A percentile compares a stretch with the other conserved stretches of the same genome.
Evolutionary conservation across 306 rosid species (phyloP).

Genomic region (Cyclanthera cordifolia): DNA sequence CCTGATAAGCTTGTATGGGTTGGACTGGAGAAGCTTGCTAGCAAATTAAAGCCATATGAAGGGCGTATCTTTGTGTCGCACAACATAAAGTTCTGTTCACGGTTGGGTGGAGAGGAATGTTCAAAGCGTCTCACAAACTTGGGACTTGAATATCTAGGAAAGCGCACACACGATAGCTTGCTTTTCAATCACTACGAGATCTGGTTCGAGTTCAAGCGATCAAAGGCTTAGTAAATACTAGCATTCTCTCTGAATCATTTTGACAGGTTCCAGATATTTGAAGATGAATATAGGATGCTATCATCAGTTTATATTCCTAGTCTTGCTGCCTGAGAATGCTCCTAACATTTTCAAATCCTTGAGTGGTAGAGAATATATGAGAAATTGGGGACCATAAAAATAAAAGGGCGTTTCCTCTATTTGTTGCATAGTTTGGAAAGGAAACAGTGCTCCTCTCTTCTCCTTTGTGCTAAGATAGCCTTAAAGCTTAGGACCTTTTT

Average conservation of each 20-base stretch:
- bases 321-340: background rate
- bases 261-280: background rate
- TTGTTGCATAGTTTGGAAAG: background rate
- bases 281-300: background rate
- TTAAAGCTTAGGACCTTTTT: background rate
- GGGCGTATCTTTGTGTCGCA: slow-evolving; percentile 83
- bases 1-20: slow-evolving; percentile 82
- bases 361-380: background rate
- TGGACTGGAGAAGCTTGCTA: slow-evolving; percentile 62
- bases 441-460: background rate
- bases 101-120: slow-evolving; percentile 78
- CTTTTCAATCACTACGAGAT: slow-evolving; percentile 84
- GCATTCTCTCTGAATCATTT: background rate
- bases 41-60: slow-evolving; percentile 47
- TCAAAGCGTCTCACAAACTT: slow-evolving; percentile 46
- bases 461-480: background rate
- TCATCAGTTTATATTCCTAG: background rate
- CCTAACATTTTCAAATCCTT: background rate
- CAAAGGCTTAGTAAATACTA: slow-evolving; percentile 25
- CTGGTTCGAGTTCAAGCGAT: slow-evolving; percentile 70
- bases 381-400: background rate
- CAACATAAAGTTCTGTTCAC: slow-evolving; percentile 71
- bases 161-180: slow-evolving; percentile 76
- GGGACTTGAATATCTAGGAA: slow-evolving; percentile 73
- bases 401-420: background rate